Base-by-base conservation (phyloP, 2,329 filamentous ascomycete species). In the Penicillium capsulatum region DNA sequence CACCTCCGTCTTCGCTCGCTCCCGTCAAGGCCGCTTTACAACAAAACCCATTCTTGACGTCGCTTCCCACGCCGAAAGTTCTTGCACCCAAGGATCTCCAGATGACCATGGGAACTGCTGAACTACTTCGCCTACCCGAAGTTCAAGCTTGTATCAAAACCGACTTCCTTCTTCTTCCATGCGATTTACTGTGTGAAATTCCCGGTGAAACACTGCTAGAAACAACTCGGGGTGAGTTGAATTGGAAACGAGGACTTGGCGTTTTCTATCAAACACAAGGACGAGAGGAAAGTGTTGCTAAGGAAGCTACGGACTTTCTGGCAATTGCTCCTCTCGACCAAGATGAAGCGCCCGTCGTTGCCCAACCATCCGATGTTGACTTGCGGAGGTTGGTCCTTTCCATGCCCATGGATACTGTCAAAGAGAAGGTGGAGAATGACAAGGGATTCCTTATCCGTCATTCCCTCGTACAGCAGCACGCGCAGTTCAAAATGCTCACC, bases 301-400 rank as follows among this genome's bases (percentile, higher is more conserved):
- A 84, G 31, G 88, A 96, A 63, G 89, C 95, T 63, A 92, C 88
- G 2, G 91, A 97, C 59, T 96, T 96, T 61, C 78, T 96, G 54
- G 86, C 84, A 7, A 88, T 86, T 1, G 77, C 84, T 0, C 80
- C 85, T 3, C 69, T 92, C 4, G 70, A 80, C 3, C 58, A 72
- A 3, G 69, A 68, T 30, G 65, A 69, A 36, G 58, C 60, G 10
- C 57, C 80, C 0, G 65, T 74, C 11, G 75, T 81, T 1, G 73
- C 77, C 5, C 72, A 80, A 7, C 73, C 79, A 0, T 75, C 51
- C 17, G 54, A 58, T 31, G 26, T 14, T n/a, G 26, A 28, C n/a
- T 28, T 28, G 9, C 26, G 9, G 9, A 22, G 9, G 9, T 14
- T 96, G 3, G 85, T 90, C n/a, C 82, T 86, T 57, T 84, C 86